Evolutionary conservation across 1,139 yeast genomes (phyloP).

Genomic region (Insectozyma bohioensis): DNA sequence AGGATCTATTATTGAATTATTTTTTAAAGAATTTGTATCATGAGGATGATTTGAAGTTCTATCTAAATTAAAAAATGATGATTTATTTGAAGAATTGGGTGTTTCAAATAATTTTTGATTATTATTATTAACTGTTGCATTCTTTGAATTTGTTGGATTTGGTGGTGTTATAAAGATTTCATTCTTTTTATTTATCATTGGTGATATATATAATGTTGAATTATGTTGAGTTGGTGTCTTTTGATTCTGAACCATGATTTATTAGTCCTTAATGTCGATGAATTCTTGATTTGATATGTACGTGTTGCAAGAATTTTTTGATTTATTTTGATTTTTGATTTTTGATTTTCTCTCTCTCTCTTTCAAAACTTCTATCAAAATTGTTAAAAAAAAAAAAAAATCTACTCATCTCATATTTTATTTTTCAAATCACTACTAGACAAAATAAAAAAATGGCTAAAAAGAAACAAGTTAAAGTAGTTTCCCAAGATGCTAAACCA

Average conservation of each 20-base stretch:
- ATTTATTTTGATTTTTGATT: no score
- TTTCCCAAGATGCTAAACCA: no score
- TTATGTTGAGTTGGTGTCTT: conserved; percentile 51
- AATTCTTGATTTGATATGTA: no score
- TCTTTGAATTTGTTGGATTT: conserved; percentile 35
- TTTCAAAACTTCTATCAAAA: no score
- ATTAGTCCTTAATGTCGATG: no score
- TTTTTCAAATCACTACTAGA: conserved; percentile 1
- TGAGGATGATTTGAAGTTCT: conserved; percentile 18
- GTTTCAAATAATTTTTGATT: conserved; percentile 36
- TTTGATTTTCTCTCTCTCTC: no score
- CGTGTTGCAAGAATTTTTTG: no score
- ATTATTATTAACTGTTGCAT: conserved; percentile 16
- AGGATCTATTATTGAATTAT: conserved; percentile 8
- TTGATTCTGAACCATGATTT: conserved; percentile 31
- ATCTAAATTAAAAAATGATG: conserved; percentile 40
- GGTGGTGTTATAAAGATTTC: conserved; percentile 59
- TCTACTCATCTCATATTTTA: conserved; percentile 1
- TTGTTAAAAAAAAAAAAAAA: no score
- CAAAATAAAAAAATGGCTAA: background rate
- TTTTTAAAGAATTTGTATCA: conserved; percentile 6
- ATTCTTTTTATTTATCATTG: conserved; percentile 48
- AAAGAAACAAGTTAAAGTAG: no score
- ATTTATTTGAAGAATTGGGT: conserved; percentile 38
- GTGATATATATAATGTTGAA: conserved; percentile 64